Conservation (phyloP, 257 asterid species). For the Jacaranda mimosifolia region DNA sequence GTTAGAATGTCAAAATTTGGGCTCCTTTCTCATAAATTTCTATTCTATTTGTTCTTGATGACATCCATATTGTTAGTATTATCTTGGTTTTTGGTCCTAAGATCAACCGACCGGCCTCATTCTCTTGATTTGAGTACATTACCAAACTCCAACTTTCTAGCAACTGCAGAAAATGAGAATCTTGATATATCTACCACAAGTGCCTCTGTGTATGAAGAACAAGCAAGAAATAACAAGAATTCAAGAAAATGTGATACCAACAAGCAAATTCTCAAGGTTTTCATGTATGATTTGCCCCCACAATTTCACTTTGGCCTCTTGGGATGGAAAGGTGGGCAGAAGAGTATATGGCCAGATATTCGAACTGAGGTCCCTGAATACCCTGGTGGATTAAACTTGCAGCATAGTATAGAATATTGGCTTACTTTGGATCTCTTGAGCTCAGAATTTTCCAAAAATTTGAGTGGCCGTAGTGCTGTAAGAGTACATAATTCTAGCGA, state of each 20-base stretch:
- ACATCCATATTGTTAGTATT: constrained; percentile 52
- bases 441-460: constrained; percentile 56
- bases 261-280: constrained; percentile 62
- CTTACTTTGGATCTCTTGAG: constrained; percentile 73
- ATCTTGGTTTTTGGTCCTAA: constrained; percentile 59
- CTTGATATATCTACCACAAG: not conserved
- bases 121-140: constrained; percentile 44
- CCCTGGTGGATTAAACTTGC: constrained; percentile 83
- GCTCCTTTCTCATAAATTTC: constrained; percentile 49
- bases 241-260: constrained; percentile 44
- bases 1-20: constrained; percentile 46
- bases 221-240: not conserved
- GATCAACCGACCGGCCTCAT: constrained; percentile 44
- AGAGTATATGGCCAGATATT: constrained; percentile 77
- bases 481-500: constrained; percentile 69
- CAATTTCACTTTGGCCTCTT: constrained; percentile 72
- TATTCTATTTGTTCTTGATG: constrained; percentile 56
- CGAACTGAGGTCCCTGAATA: constrained; percentile 57
- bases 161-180: constrained; percentile 39
- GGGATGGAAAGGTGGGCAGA: constrained; percentile 62
- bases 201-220: constrained; percentile 6
- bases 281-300: constrained; percentile 78
- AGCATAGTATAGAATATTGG: constrained; percentile 93
- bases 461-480: constrained; percentile 55
- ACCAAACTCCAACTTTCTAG: constrained; percentile 47